These are phyloP conservation scores for Chlorella variabilis DNA, from an alignment of 163 green algal genomes.

Conservation along the genomic window DNA sequence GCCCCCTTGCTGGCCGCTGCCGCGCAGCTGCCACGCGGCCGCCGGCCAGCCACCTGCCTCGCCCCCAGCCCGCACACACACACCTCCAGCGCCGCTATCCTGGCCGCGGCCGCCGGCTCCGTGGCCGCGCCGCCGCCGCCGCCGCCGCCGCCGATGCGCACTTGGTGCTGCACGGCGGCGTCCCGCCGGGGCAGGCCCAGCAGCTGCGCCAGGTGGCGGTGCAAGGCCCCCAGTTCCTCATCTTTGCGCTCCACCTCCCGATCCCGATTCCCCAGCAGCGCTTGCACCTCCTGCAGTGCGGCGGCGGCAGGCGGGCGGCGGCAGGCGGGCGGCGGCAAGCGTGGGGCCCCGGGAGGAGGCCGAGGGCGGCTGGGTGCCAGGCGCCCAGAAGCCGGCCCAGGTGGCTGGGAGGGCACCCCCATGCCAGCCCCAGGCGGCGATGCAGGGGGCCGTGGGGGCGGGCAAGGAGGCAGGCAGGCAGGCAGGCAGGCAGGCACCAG, in stretches of 20 bases:
- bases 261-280: constrained; percentile 15
- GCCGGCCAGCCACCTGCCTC: too few relatives aligned
- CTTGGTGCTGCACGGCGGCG: not conserved
- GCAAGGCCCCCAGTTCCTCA: constrained; percentile 9
- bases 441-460: too few relatives aligned
- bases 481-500: too few relatives aligned
- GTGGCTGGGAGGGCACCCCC: too few relatives aligned
- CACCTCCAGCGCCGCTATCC: constrained; percentile 1
- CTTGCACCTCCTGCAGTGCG: constrained; percentile 13
- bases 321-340: not conserved
- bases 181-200: constrained; percentile 1
- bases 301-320: too few relatives aligned
- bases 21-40: too few relatives aligned
- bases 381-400: too few relatives aligned
- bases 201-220: not conserved
- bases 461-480: too few relatives aligned
- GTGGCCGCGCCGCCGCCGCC: not conserved
- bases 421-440: too few relatives aligned
- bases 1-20: too few relatives aligned
- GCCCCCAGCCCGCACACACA: not conserved
- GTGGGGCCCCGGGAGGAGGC: not conserved
- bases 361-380: too few relatives aligned
- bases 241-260: not conserved
- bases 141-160: not conserved
- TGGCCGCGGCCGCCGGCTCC: not conserved